Evolutionary conservation across 2,329 filamentous ascomycete genomes (phyloP).

Genomic region (Pezicula radicicola): DNA sequence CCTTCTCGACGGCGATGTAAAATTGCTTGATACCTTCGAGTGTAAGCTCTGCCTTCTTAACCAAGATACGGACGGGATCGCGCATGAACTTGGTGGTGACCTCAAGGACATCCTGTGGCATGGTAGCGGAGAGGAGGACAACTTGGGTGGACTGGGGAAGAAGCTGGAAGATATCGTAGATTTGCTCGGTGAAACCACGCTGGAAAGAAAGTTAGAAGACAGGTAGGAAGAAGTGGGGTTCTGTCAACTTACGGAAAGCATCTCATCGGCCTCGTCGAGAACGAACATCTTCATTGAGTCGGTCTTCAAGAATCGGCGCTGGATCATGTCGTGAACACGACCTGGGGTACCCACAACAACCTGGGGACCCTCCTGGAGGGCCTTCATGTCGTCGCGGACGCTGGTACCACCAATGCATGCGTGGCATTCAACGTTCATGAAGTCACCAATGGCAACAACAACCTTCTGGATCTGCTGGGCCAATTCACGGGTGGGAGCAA

Average conservation of each 20-base stretch:
- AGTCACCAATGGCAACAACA: conserved; percentile 96
- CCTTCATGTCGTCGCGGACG: conserved; percentile 98
- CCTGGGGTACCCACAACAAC: conserved; percentile 97
- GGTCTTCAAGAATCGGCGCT: conserved; percentile 94
- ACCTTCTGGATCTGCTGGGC: conserved; percentile 99
- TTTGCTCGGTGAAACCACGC: conserved; percentile 99
- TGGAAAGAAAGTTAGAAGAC: conserved; percentile 39
- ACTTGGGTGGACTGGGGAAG: conserved; percentile 98
- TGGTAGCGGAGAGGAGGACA: conserved; percentile 94
- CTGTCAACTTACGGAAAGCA: conserved; percentile 72
- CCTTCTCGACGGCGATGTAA: conserved; percentile 99
- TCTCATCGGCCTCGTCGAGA: conserved; percentile 98
- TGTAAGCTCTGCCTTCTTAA: conserved; percentile 99
- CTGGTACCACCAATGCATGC: conserved; percentile 98
- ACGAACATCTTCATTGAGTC: conserved; percentile 99
- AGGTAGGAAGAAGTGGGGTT: background rate
- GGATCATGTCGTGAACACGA: conserved; percentile 99
- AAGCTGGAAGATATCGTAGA: conserved; percentile 99
- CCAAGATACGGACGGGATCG: conserved; percentile 96
- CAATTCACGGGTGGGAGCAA: conserved; percentile 96
- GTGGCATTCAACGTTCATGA: conserved; percentile 99
- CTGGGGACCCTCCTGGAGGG: conserved; percentile 91
- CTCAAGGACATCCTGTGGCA: conserved; percentile 98
- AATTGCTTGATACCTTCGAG: conserved; percentile 99
- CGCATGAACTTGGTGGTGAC: conserved; percentile 99